Evolutionary conservation across 164 flowering plant genomes (phyloP), one percentile per base, ranked within the genome.

Genomic region (Nelumbo lutea): DNA sequence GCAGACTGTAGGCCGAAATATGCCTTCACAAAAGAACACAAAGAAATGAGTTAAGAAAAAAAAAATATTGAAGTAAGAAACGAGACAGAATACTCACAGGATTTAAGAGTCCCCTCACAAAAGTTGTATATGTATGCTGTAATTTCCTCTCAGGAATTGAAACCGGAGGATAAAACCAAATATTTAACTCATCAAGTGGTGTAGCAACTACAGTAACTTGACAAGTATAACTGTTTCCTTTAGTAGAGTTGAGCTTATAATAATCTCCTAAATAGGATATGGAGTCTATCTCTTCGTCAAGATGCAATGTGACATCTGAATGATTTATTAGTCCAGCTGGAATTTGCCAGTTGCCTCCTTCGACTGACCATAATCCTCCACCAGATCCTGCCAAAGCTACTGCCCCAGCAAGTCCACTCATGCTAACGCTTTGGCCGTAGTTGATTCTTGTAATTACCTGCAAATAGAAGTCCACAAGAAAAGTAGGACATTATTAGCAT

Each of bases 401-500:
- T 60, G 90, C 94, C 43, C 99, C 98, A 69, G 98, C 99, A 68
- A 92, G 86, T 61, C 98, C 98, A 76, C 98, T 95, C 65, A 95
- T 95, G 65, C 58, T 68, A 14, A 79, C 80, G 84, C 96, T 89
- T 78, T 95, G 99, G 39, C 99, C 99, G 74, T 95, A 95, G 66
- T 95, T 95, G 56, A 95, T 83, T 79, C 99, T 81, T n/a, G 97
- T 95, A 64, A 95, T 92, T 42, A 95, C 93, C 99, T 95, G 86
- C 70, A 79, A 14, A 66, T 40, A 46, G 10, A 57, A 64, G 27
- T 42, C 47, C 50, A 41, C 48, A 41, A 15, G 11, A 46, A 27
- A 48, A 53, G 15, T 42, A 42, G 39, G 63, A 50, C n/a, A 40
- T 39, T 27, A 1, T 6, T 11, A 59, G 58, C 45, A 60, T 40